These are phyloP conservation scores for Aspergillus aculeatinus DNA, from an alignment of 2,329 filamentous ascomycete species.

Conservation along the genomic window DNA sequence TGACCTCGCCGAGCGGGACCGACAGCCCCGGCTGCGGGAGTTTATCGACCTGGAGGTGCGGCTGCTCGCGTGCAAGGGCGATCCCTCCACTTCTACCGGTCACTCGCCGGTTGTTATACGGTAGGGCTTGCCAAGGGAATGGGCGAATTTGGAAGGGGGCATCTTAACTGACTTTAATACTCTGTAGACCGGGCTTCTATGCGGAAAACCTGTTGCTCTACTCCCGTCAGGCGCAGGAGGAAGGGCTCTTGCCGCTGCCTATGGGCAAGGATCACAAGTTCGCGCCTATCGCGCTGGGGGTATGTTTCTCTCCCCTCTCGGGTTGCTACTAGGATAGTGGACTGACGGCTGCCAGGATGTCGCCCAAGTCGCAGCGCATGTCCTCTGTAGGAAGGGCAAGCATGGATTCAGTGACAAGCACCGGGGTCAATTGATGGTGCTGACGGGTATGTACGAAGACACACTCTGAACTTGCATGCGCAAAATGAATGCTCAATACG, in stretches of 20 bases:
- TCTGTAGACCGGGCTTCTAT: constrained; percentile 50
- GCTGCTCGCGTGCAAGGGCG: constrained; percentile 48
- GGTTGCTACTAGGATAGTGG: not conserved
- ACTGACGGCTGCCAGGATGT: constrained; percentile 41
- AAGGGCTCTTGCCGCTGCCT: constrained; percentile 48
- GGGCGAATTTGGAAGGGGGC: too few relatives aligned
- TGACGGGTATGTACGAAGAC: constrained; percentile 42
- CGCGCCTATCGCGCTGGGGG: constrained; percentile 50
- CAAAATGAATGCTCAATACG: constrained; percentile 21
- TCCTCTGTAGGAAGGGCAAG: constrained; percentile 49
- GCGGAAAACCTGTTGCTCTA: constrained; percentile 54
- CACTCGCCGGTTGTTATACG: constrained; percentile 50
- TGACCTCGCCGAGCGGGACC: constrained; percentile 51
- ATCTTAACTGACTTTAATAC: not conserved
- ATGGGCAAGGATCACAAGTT: constrained; percentile 52
- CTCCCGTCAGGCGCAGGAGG: constrained; percentile 46
- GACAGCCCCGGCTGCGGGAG: constrained; percentile 51
- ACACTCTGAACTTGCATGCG: not conserved
- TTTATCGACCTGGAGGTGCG: constrained; percentile 52
- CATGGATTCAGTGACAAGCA: constrained; percentile 53
- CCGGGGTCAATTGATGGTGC: constrained; percentile 53
- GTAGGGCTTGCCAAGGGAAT: constrained; percentile 12
- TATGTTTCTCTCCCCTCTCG: constrained; percentile 23
- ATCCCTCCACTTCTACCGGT: constrained; percentile 39
- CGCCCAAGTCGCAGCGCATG: constrained; percentile 50